Base-by-base conservation (phyloP, 805 yeast genomes). In the Hanseniaspora meyeri region DNA sequence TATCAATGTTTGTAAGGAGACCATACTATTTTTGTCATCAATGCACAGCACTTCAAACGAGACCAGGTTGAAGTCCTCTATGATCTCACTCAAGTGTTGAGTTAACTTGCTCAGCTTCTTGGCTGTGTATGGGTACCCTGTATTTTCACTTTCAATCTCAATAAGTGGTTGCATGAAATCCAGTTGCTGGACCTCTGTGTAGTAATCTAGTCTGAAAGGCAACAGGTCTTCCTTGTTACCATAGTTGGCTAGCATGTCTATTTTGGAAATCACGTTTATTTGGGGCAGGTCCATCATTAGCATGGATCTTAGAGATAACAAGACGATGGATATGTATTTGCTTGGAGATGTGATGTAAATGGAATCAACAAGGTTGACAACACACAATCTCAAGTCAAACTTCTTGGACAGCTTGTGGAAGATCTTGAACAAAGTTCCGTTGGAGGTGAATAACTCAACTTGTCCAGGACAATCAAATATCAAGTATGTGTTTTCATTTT, bases 381-480 rank as follows among this genome's bases (percentile, higher is more conserved):
- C 96, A 62, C 91, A 84, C 7, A 86, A 67, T 52, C 97, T 74
- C 62, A 87, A 76, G 59, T 82, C 89, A 17, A 82, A 67, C 61
- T 77, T 76, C 51, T 80, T 80, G 58, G 80, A 82, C 47, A 93
- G 70, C 49, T 67, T 74, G 59, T 77, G 77, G 68, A 90, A 87
- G 5, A 93, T 83, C 53, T 74, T 73, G 43, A 75, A 76, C 45
- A 95, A 71, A 0, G 96, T 82, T 0, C 82, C 77, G 63, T 87
- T 95, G 65, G 87, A 95, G 2, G 99, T 93, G 70, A 87, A 93
- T 16, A 93, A 76, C 67, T 93, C 99, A 1, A 89, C 93, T 67
- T 93, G 98, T 1, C 98, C 98, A 1, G 97, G 96, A 65, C 95
- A 87, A 68, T 88, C 96, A 70, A 88, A 86, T 4, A 88, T 72